Base-by-base conservation (phyloP, 2,329 filamentous ascomycete species). In the Stemphylium beticola region DNA sequence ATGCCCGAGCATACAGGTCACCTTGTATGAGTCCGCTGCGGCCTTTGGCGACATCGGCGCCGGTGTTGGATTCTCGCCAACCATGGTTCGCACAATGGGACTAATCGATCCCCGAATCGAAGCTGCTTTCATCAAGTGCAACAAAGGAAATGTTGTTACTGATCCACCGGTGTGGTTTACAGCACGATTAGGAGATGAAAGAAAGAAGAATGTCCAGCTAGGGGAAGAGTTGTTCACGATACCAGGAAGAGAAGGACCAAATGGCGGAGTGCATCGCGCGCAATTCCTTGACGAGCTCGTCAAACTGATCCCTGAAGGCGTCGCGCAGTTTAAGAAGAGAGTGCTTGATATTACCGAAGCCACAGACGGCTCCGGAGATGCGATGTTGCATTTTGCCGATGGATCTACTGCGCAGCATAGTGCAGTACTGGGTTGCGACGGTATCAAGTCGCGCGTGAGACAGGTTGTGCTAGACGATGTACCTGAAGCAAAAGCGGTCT, bases 361-460 rank as follows among this genome's bases (percentile, higher is more conserved):
- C 2, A 44, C 60, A 0, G 65, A 71, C 37, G 65, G 56, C 6
- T 69, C 65, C 2, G 62, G 54, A 46, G 61, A 70, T 33, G 69
- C 74, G 1, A 45, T 67, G 0, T 41, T 79, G 24, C 65, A 68
- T 9, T 79, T 84, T 50, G 60, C 69, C 1, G 82, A 84, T 65
- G 80, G 80, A 0, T 76, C 71, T 0, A 72, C 64, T 0, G 79
- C 74, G 0, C 64, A 74, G 22, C 79, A 81, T 24, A 76, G 76
- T 55, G 76, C 78, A 1, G 81, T 86, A 0, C 77, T 89, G 51
- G 86, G 84, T 4, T 87, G 84, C 65, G 87, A 89, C 70, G 87
- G 87, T 0, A 86, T 89, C 64, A 85, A 85, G 66, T 85, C 83
- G 0, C 75, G 77, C 4, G 77, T 83, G 2, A 77, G 87, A 8